A percentile compares a stretch with the other conserved stretches of the same genome.
Evolutionary conservation across 2,329 filamentous ascomycete species (phyloP).

Genomic region (Huntiella bhutanensis): DNA sequence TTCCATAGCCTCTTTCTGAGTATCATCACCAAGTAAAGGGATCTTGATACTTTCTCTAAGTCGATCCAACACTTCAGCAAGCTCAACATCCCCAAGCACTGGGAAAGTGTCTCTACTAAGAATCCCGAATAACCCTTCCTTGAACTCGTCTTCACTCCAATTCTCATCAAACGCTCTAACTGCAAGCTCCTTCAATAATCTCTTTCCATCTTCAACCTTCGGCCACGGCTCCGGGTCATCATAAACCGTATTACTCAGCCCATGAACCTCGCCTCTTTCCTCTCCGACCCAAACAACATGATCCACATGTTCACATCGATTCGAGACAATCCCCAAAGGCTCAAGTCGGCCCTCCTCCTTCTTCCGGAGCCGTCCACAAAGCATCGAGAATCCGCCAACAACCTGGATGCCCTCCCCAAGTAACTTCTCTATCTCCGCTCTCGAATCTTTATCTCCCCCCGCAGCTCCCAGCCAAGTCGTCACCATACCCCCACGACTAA

Average conservation of each 20-base stretch:
- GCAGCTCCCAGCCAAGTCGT: conserved; percentile 35
- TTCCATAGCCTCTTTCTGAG: conserved; percentile 26
- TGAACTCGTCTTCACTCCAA: conserved; percentile 27
- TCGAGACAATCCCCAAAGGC: conserved; percentile 42
- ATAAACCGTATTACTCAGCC: conserved; percentile 44
- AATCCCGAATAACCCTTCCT: conserved; percentile 32
- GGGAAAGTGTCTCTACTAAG: conserved; percentile 40
- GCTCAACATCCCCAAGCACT: conserved; percentile 20
- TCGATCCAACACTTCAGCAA: conserved; percentile 33
- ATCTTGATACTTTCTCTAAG: conserved; percentile 44
- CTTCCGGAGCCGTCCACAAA: conserved; percentile 38
- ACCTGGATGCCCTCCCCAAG: conserved; percentile 36
- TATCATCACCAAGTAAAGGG: conserved; percentile 33
- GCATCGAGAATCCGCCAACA: conserved; percentile 46
- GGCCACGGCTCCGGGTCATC: conserved; percentile 36
- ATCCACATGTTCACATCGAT: conserved; percentile 32
- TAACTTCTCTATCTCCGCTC: conserved; percentile 29
- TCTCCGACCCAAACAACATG: conserved; percentile 39
- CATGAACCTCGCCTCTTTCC: conserved; percentile 33
- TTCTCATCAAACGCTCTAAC: conserved; percentile 21
- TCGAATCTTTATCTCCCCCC: conserved; percentile 15
- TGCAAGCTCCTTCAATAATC: conserved; percentile 25
- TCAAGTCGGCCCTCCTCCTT: conserved; percentile 17
- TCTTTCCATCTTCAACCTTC: conserved; percentile 36
- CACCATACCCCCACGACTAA: conserved; percentile 44